Conservation (phyloP, 2,329 filamentous ascomycete genomes). For the Ascochyta pisi region DNA sequence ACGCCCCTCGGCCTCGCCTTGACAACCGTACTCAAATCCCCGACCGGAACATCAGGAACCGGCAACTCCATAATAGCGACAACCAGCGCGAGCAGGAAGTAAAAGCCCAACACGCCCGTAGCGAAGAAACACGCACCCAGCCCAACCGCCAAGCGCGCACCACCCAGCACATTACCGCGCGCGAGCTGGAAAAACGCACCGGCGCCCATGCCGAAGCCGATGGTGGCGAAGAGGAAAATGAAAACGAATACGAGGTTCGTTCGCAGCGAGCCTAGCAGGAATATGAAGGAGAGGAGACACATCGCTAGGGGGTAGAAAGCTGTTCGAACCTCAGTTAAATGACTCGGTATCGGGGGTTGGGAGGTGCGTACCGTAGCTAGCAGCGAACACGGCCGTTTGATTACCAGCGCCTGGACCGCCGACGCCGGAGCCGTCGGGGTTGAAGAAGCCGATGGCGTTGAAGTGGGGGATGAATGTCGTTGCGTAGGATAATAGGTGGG, state of each 20-base stretch:
- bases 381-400: constrained; percentile 18
- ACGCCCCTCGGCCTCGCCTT: constrained; percentile 15
- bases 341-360: neutral
- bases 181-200: constrained; percentile 24
- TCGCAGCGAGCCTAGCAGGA: constrained; percentile 24
- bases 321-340: neutral
- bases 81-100: constrained; percentile 20
- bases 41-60: constrained; percentile 19
- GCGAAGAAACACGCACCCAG: constrained; percentile 26
- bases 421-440: constrained; percentile 22
- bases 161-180: constrained; percentile 9
- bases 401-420: constrained; percentile 21
- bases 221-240: constrained; percentile 24
- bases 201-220: constrained; percentile 24
- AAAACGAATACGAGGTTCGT: constrained; percentile 25
- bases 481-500: constrained; percentile 22
- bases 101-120: constrained; percentile 20
- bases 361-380: constrained; percentile 19
- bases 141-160: constrained; percentile 13
- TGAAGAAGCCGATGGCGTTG: constrained; percentile 25
- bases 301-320: constrained; percentile 25
- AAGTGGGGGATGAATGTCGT: constrained; percentile 24
- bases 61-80: constrained; percentile 28
- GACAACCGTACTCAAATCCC: constrained; percentile 24
- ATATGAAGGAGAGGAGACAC: constrained; percentile 25